phyloP scores from a whole-genome alignment of 139 green algal species.

The Pycnococcus provasolii region DNA sequence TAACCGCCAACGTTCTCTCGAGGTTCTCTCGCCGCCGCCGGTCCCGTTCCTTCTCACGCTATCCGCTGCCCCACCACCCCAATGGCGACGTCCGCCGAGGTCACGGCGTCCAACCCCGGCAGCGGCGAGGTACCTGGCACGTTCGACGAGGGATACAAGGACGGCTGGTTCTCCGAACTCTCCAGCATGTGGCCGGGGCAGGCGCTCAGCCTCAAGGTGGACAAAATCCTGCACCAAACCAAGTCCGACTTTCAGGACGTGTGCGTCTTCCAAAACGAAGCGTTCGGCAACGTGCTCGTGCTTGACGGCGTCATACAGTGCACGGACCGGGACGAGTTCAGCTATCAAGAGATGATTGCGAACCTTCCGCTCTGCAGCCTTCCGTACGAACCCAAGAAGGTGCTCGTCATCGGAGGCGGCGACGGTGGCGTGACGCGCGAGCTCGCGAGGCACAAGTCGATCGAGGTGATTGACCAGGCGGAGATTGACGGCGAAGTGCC shows the following conservation, averaged over 20 bases:
- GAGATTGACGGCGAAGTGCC: conserved; percentile 84
- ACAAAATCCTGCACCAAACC: conserved; percentile 74
- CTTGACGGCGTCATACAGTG: conserved; percentile 95
- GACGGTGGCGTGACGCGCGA: conserved; percentile 94
- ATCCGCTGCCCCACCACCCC: too few species aligned
- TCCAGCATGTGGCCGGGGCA: conserved; percentile 84
- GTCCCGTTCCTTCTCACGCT: too few species aligned
- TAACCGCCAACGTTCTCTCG: too few species aligned
- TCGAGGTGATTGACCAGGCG: conserved; percentile 86
- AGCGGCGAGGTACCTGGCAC: background rate
- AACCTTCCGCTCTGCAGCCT: conserved; percentile 84
- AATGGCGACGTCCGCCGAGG: too few species aligned
- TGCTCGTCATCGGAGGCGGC: conserved; percentile 90
- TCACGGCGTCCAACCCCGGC: too few species aligned
- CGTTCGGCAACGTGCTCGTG: conserved; percentile 82
- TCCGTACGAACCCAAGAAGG: conserved; percentile 49
- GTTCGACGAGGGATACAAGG: conserved; percentile 21
- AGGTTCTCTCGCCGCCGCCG: too few species aligned
- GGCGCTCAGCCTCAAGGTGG: conserved; percentile 73
- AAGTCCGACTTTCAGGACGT: conserved; percentile 84
- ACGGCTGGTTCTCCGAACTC: conserved; percentile 86
- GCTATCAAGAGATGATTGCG: conserved; percentile 97
- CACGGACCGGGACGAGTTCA: conserved; percentile 89
- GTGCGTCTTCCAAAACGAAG: conserved; percentile 32
- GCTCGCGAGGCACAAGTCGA: conserved; percentile 53